Percentiles rank a stretch among this genome's conserved stretches.
These are phyloP conservation scores for Neobulgaria alba DNA, from an alignment of 2,329 filamentous ascomycete genomes.

Conservation along the genomic window DNA sequence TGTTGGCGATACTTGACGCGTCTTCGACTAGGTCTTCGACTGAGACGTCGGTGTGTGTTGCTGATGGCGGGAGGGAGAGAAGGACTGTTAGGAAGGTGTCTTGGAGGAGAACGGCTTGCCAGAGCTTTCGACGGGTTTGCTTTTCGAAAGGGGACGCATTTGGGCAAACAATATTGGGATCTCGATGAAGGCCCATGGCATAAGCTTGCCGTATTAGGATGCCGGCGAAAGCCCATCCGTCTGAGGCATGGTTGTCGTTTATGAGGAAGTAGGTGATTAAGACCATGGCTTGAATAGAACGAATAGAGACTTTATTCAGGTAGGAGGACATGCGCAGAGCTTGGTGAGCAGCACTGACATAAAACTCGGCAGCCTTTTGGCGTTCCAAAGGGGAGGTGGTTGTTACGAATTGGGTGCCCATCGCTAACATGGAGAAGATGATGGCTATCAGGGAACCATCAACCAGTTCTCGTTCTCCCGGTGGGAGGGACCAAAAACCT, in stretches of 20 bases:
- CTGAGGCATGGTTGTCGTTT: slow-evolving; percentile 77
- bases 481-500: slow-evolving; percentile 60
- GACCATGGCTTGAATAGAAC: slow-evolving; percentile 72
- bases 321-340: slow-evolving; percentile 68
- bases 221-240: slow-evolving; percentile 75
- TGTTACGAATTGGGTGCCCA: slow-evolving; percentile 71
- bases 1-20: slow-evolving; percentile 45
- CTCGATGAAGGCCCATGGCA: slow-evolving; percentile 71
- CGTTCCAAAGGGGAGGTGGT: slow-evolving; percentile 47
- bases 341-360: slow-evolving; percentile 72
- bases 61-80: slow-evolving; percentile 66
- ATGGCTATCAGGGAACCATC: slow-evolving; percentile 65
- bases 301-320: slow-evolving; percentile 63
- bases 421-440: slow-evolving; percentile 67
- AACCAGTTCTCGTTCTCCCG: slow-evolving; percentile 46
- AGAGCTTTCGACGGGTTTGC: slow-evolving; percentile 69
- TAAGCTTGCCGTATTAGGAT: slow-evolving; percentile 71
- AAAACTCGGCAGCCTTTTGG: slow-evolving; percentile 72
- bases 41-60: slow-evolving; percentile 70
- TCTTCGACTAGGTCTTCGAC: slow-evolving; percentile 67
- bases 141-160: slow-evolving; percentile 63
- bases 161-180: slow-evolving; percentile 66
- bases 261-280: slow-evolving; percentile 77
- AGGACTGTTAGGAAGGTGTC: slow-evolving; percentile 76
- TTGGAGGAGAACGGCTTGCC: slow-evolving; percentile 74